Evolutionary conservation across 75 land plant genomes (phyloP).

Genomic region (Pseudotsuga menziesii): DNA sequence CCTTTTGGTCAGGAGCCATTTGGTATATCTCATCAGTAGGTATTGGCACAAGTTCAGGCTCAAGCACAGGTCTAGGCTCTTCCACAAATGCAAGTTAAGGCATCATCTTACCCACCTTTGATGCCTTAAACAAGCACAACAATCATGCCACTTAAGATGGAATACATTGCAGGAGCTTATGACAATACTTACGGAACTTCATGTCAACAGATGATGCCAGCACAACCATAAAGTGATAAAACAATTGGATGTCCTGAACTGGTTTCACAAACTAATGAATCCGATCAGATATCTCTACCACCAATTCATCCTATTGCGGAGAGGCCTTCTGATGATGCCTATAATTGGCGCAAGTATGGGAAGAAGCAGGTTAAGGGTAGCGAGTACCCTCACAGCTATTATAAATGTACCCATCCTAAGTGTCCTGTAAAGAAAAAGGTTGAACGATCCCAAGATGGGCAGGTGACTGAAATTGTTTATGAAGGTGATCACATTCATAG

Average conservation of each 20-base stretch:
- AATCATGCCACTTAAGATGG: constrained; percentile 10
- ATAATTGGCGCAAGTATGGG: constrained; percentile 91
- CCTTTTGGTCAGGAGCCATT: constrained; percentile 35
- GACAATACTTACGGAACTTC: background rate
- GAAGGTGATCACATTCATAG: constrained; percentile 76
- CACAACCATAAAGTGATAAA: constrained; percentile 2
- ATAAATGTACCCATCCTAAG: constrained; percentile 71
- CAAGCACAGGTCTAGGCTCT: constrained; percentile 41
- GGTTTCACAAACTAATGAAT: constrained; percentile 12
- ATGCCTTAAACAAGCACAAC: constrained; percentile 11
- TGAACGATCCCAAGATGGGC: constrained; percentile 76
- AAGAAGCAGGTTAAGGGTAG: constrained; percentile 87
- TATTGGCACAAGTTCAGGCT: constrained; percentile 59
- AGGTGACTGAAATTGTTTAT: constrained; percentile 79
- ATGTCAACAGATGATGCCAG: constrained; percentile 9
- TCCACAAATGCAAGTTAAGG: constrained; percentile 17
- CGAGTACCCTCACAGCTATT: constrained; percentile 79
- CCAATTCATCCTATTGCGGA: constrained; percentile 20
- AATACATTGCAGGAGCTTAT: constrained; percentile 1
- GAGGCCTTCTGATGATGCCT: constrained; percentile 80
- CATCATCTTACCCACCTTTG: constrained; percentile 11
- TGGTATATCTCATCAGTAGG: constrained; percentile 73
- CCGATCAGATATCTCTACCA: constrained; percentile 28
- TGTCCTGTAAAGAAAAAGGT: constrained; percentile 86
- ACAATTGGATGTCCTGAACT: constrained; percentile 12